phyloP scores from a whole-genome alignment of 2,329 filamentous ascomycete genomes.

The Pseudogymnoascus pannorum region DNA sequence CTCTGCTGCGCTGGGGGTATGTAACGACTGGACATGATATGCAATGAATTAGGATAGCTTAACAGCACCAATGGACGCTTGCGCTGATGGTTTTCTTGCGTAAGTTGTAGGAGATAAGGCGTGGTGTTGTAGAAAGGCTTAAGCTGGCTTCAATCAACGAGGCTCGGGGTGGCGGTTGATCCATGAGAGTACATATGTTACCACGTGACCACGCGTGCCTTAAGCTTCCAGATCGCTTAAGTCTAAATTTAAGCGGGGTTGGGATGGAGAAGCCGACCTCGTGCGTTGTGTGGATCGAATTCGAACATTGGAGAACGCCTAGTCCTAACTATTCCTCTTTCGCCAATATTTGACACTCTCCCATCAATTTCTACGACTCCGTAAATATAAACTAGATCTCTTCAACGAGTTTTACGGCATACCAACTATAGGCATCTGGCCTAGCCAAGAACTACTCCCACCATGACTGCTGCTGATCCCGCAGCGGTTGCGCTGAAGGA shows the following conservation, averaged over 20 bases:
- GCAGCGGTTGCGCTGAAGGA: slow-evolving; percentile 75
- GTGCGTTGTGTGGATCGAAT: slow-evolving; percentile 7
- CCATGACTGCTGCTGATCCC: slow-evolving; percentile 1
- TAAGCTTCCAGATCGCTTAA: slow-evolving; percentile 8
- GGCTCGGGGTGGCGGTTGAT: not conserved
- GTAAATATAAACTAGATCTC: not conserved
- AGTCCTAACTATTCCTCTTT: not conserved
- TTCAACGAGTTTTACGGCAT: not conserved
- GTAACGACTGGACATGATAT: slow-evolving; percentile 48
- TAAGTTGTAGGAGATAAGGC: not conserved
- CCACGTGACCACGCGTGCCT: slow-evolving; percentile 9
- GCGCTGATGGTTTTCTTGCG: not conserved
- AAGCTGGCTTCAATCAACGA: not conserved
- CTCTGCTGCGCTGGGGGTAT: slow-evolving; percentile 70
- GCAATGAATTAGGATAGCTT: not conserved
- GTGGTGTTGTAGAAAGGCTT: not conserved
- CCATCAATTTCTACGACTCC: not conserved
- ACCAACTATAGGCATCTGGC: not conserved
- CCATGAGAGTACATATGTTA: not conserved
- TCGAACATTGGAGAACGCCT: slow-evolving; percentile 3
- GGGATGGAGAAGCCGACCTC: not conserved
- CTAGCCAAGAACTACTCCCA: not conserved
- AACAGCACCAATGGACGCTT: not conserved
- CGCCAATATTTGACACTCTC: not conserved
- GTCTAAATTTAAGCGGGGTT: slow-evolving; percentile 8